Evolutionary conservation across 257 asterid species (phyloP).

Genomic region (Solanum gandarillasii): DNA sequence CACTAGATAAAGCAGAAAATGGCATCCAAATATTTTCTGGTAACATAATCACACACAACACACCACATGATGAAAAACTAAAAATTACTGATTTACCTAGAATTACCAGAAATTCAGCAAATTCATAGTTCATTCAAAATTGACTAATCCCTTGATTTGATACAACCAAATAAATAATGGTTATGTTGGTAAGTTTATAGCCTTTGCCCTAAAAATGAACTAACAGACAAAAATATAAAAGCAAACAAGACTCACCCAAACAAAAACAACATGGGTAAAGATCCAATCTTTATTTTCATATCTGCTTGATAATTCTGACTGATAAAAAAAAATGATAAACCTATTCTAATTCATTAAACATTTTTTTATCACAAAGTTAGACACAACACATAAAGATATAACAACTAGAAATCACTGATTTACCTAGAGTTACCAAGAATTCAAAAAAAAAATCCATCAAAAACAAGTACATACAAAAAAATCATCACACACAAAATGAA

Average conservation of each 20-base stretch:
- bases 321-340: background rate
- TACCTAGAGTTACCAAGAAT: slow-evolving; percentile 10
- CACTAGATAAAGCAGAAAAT: background rate
- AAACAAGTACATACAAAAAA: background rate
- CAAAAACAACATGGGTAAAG: slow-evolving; percentile 14
- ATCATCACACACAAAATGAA: background rate
- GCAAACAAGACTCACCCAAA: background rate
- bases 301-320: background rate
- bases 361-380: slow-evolving; percentile 17
- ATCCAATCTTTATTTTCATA: slow-evolving; percentile 18
- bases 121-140: slow-evolving; percentile 16
- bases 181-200: background rate
- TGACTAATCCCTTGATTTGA: background rate
- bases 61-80: background rate
- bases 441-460: background rate
- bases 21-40: slow-evolving; percentile 14
- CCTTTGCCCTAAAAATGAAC: background rate
- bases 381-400: background rate
- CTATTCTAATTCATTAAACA: background rate
- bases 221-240: background rate
- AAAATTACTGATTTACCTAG: slow-evolving; percentile 15
- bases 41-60: background rate
- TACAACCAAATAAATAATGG: background rate
- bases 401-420: slow-evolving; percentile 20
- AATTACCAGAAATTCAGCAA: background rate